These are phyloP conservation scores for Ceratocystis diversiconidia DNA, from an alignment of 2,329 filamentous ascomycete genomes.

Conservation along the genomic window DNA sequence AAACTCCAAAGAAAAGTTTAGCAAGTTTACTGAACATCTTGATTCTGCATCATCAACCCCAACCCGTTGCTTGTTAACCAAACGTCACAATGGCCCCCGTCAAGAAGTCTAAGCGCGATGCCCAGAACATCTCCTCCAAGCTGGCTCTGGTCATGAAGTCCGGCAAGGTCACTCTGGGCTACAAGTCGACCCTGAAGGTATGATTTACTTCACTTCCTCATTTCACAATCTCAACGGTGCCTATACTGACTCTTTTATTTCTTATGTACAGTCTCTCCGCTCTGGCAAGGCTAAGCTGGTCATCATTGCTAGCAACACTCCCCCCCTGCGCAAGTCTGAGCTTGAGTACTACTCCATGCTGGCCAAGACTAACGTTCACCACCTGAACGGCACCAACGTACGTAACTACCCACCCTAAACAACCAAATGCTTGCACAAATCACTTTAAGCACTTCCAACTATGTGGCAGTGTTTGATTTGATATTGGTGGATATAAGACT, in stretches of 20 bases:
- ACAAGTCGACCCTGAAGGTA: constrained; percentile 46
- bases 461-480: neutral
- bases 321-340: constrained; percentile 94
- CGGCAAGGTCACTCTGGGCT: constrained; percentile 73
- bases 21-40: constrained; percentile 10
- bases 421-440: neutral
- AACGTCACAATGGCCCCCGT: constrained; percentile 48
- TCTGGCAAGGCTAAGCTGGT: constrained; percentile 97
- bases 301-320: constrained; percentile 86
- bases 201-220: constrained; percentile 10
- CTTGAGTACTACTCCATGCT: constrained; percentile 92
- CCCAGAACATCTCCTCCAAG: constrained; percentile 55
- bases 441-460: neutral
- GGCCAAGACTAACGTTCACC: constrained; percentile 88
- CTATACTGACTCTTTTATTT: constrained; percentile 32
- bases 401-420: constrained; percentile 35
- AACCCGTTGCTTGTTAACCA: constrained; percentile 23
- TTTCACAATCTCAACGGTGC: constrained; percentile 25
- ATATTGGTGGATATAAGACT: constrained; percentile 19
- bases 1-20: constrained; percentile 1
- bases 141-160: constrained; percentile 50
- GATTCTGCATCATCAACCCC: constrained; percentile 24
- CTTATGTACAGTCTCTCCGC: constrained; percentile 54
- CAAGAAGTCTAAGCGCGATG: constrained; percentile 78
- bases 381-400: constrained; percentile 98